Conservation (phyloP, 2,329 filamentous ascomycete genomes). For the Xylariomycetidae sp. region DNA sequence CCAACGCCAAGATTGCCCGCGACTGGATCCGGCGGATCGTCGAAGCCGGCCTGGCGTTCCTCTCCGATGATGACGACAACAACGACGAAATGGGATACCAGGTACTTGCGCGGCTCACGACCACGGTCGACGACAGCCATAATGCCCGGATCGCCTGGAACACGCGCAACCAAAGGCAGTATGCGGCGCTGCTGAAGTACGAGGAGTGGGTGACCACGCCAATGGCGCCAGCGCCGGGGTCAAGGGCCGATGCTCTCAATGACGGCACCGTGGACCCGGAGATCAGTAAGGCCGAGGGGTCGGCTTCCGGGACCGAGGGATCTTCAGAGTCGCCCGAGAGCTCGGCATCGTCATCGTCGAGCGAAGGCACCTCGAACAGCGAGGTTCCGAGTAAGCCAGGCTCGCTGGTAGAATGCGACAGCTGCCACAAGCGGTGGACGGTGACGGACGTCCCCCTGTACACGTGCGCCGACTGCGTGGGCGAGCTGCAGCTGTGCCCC, state of each 20-base stretch:
- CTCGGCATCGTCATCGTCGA: conserved; percentile 5
- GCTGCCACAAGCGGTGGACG: conserved; percentile 19
- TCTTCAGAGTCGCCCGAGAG: no score
- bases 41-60: conserved; percentile 20
- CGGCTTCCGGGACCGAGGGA: no score
- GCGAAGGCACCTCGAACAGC: background rate
- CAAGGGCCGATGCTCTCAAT: background rate
- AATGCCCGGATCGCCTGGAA: conserved; percentile 18
- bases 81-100: conserved; percentile 23
- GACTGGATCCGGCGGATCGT: conserved; percentile 17
- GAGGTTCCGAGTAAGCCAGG: conserved; percentile 12
- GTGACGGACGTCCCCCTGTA: conserved; percentile 19
- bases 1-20: conserved; percentile 8
- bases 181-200: conserved; percentile 15
- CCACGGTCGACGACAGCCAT: conserved; percentile 14
- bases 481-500: conserved; percentile 13
- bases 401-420: conserved; percentile 18
- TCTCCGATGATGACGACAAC: conserved; percentile 23
- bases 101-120: conserved; percentile 18
- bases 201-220: conserved; percentile 19
- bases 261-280: background rate
- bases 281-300: no score
- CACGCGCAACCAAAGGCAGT: conserved; percentile 19
- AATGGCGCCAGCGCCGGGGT: conserved; percentile 3
- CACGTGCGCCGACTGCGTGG: conserved; percentile 23